Base-by-base conservation (phyloP, 83 land plant species). In the Picea abies region DNA sequence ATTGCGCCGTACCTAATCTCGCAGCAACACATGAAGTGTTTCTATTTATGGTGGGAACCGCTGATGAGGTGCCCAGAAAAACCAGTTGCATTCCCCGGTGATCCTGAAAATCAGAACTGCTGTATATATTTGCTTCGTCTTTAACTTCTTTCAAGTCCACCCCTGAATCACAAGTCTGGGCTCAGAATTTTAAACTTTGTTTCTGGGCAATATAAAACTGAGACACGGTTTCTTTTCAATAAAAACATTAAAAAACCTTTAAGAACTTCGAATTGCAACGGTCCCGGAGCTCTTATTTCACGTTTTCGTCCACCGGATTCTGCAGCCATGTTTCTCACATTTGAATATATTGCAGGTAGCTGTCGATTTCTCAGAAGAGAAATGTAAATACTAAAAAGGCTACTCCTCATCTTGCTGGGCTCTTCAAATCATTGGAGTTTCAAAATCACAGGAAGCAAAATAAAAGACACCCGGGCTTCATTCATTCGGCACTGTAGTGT, bases 21-120 rank as follows among this genome's bases (percentile, higher is more conserved):
- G 85, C 81, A 37, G 85, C 88, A 60, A 88, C 66, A 32, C 90
- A 88, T 29, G 90, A 88, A 23, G 85, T 88, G 60, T 85, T 88
- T 73, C 90, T 84, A 20, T 75, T 77, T 44, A 62, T 26, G 37
- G 90, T 85, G 15, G 90, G 88, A 58, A 88, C 79, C 22, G 90
- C 81, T 8, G 90, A 84, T 77, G 90, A 88, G 35, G 90, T 88
- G 80, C 90, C 90, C 11, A 88, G 79, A 63, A 88, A 88, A 37
- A 86, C 82, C 49, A 88, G 72, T 58, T 87, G 89, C 89, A 87
- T 87, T 56, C 87, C 89, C 49, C 84, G 81, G 67, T 87, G 78
- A 60, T 87, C 86, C 17, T 67, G 62, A 35, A 84, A 87, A 77
- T 87, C 86, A 11, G 76, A n/a, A 41, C 79, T 84, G 44, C 35